phyloP scores from a whole-genome alignment of 2,329 filamentous ascomycete species.

The Penicillium sp. region DNA sequence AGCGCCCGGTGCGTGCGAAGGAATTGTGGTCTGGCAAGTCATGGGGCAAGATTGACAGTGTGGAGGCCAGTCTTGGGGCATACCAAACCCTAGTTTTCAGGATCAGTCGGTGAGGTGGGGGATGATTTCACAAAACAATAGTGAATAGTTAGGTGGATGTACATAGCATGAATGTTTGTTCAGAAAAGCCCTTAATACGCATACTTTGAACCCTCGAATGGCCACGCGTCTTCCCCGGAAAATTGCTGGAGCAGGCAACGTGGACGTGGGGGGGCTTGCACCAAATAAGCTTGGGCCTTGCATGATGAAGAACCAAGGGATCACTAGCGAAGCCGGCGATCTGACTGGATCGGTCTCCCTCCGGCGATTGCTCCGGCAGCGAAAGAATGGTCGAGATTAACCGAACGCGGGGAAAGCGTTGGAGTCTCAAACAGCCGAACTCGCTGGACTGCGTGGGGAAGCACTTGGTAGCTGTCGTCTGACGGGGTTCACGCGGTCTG shows the following conservation, averaged over 20 bases:
- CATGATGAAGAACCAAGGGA: background rate
- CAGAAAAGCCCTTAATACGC: background rate
- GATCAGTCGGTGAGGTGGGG: background rate
- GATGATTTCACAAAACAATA: too few relatives aligned
- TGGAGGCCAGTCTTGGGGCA: background rate
- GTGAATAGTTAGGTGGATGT: background rate
- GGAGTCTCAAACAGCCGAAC: background rate
- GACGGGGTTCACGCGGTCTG: background rate
- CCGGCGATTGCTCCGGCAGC: background rate
- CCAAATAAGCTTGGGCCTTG: background rate
- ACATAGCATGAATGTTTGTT: background rate
- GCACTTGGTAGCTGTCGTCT: too few relatives aligned
- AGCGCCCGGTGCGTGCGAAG: background rate
- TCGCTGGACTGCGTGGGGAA: background rate
- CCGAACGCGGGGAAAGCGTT: background rate
- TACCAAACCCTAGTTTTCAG: slow-evolving; percentile 13
- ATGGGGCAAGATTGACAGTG: background rate
- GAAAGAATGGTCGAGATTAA: background rate
- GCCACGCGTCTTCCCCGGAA: background rate
- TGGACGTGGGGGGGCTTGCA: background rate
- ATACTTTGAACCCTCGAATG: too few relatives aligned
- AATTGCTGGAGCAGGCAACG: background rate
- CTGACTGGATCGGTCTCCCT: background rate
- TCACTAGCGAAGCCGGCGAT: too few relatives aligned
- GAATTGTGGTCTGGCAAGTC: slow-evolving; percentile 6